phyloP scores from a whole-genome alignment of 2,329 filamentous ascomycete genomes.

The Arthrobotrys sphaeroides region DNA sequence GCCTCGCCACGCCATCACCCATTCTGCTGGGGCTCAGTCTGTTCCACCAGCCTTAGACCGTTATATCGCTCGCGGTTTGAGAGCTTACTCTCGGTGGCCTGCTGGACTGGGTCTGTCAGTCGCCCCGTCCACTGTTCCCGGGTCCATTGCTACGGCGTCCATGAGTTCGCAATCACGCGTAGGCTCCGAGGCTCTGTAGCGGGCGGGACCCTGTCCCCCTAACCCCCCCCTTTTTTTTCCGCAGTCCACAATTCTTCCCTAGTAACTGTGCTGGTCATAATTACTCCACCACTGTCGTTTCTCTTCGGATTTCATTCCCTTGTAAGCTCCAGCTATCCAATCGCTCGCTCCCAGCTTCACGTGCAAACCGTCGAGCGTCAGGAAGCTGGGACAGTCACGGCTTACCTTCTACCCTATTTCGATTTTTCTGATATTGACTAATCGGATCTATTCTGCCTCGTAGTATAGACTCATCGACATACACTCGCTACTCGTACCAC shows the following conservation, averaged over 20 bases:
- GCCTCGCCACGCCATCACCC: background rate
- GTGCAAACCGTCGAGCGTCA: background rate
- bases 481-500: background rate
- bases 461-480: background rate
- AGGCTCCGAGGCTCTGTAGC: background rate
- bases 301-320: background rate
- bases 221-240: background rate
- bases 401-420: background rate
- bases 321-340: background rate
- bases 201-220: background rate
- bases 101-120: slow-evolving; percentile 32
- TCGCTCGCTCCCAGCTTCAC: background rate
- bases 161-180: background rate
- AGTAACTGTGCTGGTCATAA: too few relatives aligned
- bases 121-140: background rate
- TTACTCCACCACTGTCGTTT: background rate
- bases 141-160: slow-evolving; percentile 2
- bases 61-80: background rate
- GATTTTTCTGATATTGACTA: background rate
- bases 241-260: background rate
- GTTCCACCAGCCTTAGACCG: background rate
- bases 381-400: background rate
- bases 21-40: background rate
- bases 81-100: slow-evolving; percentile 37
- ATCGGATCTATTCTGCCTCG: background rate